Base-by-base conservation (phyloP, 208 protist genomes). In the Crithidia brevicula region DNA sequence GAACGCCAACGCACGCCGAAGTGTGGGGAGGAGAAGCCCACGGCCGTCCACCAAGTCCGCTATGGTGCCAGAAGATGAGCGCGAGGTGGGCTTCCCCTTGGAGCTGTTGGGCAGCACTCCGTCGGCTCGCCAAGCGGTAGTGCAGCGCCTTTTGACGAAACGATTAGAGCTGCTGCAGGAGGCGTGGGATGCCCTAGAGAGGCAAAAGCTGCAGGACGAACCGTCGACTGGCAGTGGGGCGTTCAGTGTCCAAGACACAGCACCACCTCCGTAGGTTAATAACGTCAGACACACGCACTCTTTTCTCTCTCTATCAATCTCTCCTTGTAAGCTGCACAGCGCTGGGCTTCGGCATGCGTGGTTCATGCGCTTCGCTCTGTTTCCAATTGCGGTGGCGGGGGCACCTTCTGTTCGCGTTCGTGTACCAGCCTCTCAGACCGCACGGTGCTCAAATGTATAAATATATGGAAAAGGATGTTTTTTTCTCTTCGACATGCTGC, bases 141-240 rank as follows among this genome's bases (percentile, higher is more conserved):
- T 87, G 6, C 69, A 79, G 64, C 64, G 64, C 7, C 40, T 87
- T 20, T 25, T 87, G 13, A 45, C 46, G 7, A 56, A 56, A 9
- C 67, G 78, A 15, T 23, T 83, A 28, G 73, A 80, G 58, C 61
- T 45, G 30, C 67, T 87, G 50, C 61, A 73, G 34, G 33, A 71
- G 16, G 82, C 65, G 46, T 63, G 60, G 23, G 76, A 78, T 28
- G 57, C 57, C 7, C 30, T 64, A 11, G 72, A 75, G 9, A 62
- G 70, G 30, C 33, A 72, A 23, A 75, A 54, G 30, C 51, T 78
- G 15, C n/a, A 60, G 22, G 22, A 33, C 3, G 56, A 62, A 8
- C 4, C 36, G 3, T 36, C 49, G 13, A 20, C 25, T n/a, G 54
- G 36, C 20, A 66, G 43, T 16, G 36, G 46, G 0, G 50, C 51